Conservation (phyloP, 2,329 filamentous ascomycete genomes). For the Reticulascus tulasneorum region DNA sequence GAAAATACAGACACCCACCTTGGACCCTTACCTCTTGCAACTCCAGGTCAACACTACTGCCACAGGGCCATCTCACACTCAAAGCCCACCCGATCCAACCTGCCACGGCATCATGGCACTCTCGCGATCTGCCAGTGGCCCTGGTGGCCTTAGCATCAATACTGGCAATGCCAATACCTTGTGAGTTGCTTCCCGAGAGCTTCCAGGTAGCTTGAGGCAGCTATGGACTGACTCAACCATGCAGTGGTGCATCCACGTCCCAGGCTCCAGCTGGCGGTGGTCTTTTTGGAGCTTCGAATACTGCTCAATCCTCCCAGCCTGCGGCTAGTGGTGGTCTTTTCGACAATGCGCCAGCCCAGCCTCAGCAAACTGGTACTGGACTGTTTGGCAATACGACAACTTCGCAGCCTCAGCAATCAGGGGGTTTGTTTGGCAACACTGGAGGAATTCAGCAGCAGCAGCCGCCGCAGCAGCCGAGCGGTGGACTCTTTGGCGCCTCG, state of each 20-base stretch:
- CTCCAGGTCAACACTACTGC: no score
- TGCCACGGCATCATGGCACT: slow-evolving; percentile 1
- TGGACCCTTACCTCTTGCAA: no score
- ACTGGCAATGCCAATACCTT: slow-evolving; percentile 56
- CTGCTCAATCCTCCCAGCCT: slow-evolving; percentile 18
- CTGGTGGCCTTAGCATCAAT: slow-evolving; percentile 60
- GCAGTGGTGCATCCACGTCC: no score
- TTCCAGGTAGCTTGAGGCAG: background rate
- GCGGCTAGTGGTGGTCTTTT: slow-evolving; percentile 32
- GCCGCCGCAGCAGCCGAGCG: slow-evolving; percentile 23
- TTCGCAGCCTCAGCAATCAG: background rate
- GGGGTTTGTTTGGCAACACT: no score
- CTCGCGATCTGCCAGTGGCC: slow-evolving; percentile 7
- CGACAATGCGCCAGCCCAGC: slow-evolving; percentile 21
- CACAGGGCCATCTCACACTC: no score
- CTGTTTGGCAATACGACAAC: slow-evolving; percentile 4
- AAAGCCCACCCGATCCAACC: no score
- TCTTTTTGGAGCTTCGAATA: background rate
- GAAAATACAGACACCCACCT: no score
- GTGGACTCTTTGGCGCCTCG: slow-evolving; percentile 34
- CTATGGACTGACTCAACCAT: no score
- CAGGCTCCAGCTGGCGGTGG: slow-evolving; percentile 3
- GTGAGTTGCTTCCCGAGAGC: slow-evolving; percentile 30
- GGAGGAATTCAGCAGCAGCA: slow-evolving; percentile 14
- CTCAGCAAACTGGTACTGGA: slow-evolving; percentile 20